A percentile compares a stretch with the other conserved stretches of the same genome.
phyloP scores from a whole-genome alignment of 2,329 filamentous ascomycete genomes.

The Knufia fluminis region DNA sequence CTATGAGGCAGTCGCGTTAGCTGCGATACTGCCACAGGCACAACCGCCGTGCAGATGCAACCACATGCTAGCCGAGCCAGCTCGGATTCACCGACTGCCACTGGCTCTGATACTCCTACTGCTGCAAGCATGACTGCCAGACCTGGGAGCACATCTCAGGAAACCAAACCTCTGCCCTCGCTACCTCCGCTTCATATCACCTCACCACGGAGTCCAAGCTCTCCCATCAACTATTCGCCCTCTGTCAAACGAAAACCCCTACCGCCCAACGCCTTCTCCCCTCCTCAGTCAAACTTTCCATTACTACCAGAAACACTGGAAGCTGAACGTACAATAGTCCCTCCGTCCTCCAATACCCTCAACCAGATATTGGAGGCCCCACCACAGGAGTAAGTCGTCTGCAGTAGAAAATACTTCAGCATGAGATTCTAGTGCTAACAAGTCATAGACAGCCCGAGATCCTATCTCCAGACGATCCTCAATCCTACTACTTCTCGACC shows the following conservation, averaged over 20 bases:
- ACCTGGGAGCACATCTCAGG: neutral
- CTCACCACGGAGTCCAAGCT: slow-evolving; percentile 10
- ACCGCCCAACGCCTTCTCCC: slow-evolving; percentile 41
- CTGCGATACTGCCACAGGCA: neutral
- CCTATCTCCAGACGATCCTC: neutral
- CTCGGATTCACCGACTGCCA: neutral
- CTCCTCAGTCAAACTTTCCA: slow-evolving; percentile 20
- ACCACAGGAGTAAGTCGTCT: slow-evolving; percentile 11
- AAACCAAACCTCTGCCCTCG: slow-evolving; percentile 12
- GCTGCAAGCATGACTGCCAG: neutral
- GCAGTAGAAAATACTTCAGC: slow-evolving; percentile 1
- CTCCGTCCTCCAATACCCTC: slow-evolving; percentile 4
- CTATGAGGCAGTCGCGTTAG: slow-evolving; percentile 1
- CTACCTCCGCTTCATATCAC: slow-evolving; percentile 14
- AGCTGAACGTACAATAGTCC: neutral
- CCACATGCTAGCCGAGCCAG: slow-evolving; percentile 1
- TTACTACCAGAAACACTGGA: neutral
- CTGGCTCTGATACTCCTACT: too few relatives aligned
- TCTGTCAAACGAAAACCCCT: slow-evolving; percentile 45
- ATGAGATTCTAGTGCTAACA: slow-evolving; percentile 3
- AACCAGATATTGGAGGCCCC: neutral
- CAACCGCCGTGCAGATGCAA: slow-evolving; percentile 1
- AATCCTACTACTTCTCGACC: neutral
- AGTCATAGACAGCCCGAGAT: neutral
- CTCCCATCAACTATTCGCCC: neutral